Conservation (phyloP, 768 basidiomycete genomes). For the Cyathus striatus region DNA sequence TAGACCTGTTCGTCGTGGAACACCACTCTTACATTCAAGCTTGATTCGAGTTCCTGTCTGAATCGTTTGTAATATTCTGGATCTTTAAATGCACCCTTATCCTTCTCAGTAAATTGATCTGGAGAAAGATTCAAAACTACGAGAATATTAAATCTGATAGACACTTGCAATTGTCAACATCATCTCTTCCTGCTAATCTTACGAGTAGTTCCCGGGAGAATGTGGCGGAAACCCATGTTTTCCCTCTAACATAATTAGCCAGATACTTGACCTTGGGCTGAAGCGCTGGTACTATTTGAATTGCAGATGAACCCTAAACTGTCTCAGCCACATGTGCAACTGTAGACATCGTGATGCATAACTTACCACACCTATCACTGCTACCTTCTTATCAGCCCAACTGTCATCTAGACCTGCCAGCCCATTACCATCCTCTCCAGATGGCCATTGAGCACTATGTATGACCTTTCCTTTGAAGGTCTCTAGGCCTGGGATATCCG, state of each 20-base stretch:
- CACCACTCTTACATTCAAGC: conserved; percentile 37
- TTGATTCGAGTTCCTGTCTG: conserved; percentile 40
- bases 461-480: conserved; percentile 52
- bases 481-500: conserved; percentile 53
- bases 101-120: conserved; percentile 48
- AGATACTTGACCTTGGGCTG: conserved; percentile 47
- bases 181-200: conserved; percentile 30
- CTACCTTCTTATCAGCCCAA: conserved; percentile 51
- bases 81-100: conserved; percentile 45
- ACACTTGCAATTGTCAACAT: conserved; percentile 38
- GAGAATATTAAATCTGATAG: not conserved
- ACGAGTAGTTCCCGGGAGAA: conserved; percentile 36
- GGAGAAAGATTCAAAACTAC: not conserved
- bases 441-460: conserved; percentile 63
- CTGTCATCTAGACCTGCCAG: conserved; percentile 41
- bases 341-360: not conserved
- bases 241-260: conserved; percentile 52
- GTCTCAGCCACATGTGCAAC: not conserved
- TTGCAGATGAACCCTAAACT: conserved; percentile 53
- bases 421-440: conserved; percentile 23
- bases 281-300: conserved; percentile 55
- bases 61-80: conserved; percentile 42
- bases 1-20: not conserved
- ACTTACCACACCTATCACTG: conserved; percentile 56
- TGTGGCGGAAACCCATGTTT: conserved; percentile 50